These are phyloP conservation scores for Globisporangium nodosum DNA, from an alignment of 352 stramenopile genomes.

Conservation along the genomic window DNA sequence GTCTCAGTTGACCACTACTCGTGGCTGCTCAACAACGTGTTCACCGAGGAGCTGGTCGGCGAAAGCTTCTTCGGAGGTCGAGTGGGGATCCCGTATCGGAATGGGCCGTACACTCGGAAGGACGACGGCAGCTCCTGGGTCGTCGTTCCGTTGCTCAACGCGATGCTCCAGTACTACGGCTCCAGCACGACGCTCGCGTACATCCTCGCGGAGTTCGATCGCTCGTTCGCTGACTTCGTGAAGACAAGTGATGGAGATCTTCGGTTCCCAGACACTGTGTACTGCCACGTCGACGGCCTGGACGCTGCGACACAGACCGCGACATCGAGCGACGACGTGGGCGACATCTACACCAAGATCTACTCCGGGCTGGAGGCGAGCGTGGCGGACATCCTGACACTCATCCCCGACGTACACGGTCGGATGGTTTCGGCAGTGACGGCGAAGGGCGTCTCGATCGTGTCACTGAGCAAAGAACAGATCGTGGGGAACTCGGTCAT, in stretches of 20 bases:
- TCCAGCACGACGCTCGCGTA: slow-evolving; percentile 11
- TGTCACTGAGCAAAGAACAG: slow-evolving; percentile 14
- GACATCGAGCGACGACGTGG: slow-evolving; percentile 15
- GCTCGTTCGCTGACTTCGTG: slow-evolving; percentile 23
- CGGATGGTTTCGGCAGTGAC: slow-evolving; percentile 19
- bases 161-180: slow-evolving; percentile 26
- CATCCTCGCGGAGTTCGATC: slow-evolving; percentile 23
- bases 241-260: slow-evolving; percentile 26
- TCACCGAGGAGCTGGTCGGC: slow-evolving; percentile 21
- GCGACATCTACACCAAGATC: slow-evolving; percentile 33
- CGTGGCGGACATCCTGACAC: slow-evolving; percentile 22
- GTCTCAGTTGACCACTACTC: slow-evolving; percentile 21
- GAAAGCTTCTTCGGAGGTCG: slow-evolving; percentile 33
- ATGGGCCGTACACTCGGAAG: slow-evolving; percentile 25
- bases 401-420: slow-evolving; percentile 9
- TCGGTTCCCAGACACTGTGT: slow-evolving; percentile 32
- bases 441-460: slow-evolving; percentile 8
- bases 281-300: slow-evolving; percentile 25
- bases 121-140: slow-evolving; percentile 43
- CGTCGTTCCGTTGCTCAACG: slow-evolving; percentile 21
- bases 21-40: slow-evolving; percentile 28
- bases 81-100: slow-evolving; percentile 28
- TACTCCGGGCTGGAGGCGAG: slow-evolving; percentile 19
- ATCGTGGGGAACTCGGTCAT: slow-evolving; percentile 25
- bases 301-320: background rate